A percentile compares a stretch with the other conserved stretches of the same genome.
These are phyloP conservation scores for Acer negundo DNA, from an alignment of 345 rosid species.

Conservation along the genomic window DNA sequence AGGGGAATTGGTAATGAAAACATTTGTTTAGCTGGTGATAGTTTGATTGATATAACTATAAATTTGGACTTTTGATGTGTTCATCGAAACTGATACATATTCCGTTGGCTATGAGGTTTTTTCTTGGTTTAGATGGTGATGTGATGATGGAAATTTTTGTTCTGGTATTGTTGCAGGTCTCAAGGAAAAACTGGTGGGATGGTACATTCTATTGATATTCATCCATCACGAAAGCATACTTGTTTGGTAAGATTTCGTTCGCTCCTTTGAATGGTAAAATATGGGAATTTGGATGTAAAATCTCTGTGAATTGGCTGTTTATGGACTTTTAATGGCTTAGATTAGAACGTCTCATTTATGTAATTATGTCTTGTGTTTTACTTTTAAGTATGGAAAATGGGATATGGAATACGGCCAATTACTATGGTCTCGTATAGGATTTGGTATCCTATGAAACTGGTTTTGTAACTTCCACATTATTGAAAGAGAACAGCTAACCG, in stretches of 20 bases:
- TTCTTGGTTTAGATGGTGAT: neutral
- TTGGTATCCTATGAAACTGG: neutral
- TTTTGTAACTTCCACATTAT: neutral
- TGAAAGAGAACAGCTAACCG: neutral
- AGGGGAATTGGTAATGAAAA: constrained; percentile 66
- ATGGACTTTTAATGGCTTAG: neutral
- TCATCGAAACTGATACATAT: too few relatives aligned
- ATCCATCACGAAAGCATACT: constrained; percentile 87
- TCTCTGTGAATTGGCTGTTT: neutral
- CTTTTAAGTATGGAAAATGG: neutral
- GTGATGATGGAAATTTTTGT: neutral
- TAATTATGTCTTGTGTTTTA: neutral
- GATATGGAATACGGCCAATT: neutral
- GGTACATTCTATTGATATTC: constrained; percentile 86
- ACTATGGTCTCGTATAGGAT: neutral
- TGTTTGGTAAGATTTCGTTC: constrained; percentile 59
- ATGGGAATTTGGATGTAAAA: neutral
- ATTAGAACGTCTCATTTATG: neutral
- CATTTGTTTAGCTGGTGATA: neutral
- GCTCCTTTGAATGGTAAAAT: neutral
- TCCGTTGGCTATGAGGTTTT: too few relatives aligned
- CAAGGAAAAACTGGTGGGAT: constrained; percentile 68
- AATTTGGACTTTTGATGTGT: neutral
- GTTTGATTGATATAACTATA: neutral
- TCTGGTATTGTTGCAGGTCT: constrained; percentile 49